Conservation (phyloP, 2,329 filamentous ascomycete species). For the Cadophora gregata region DNA sequence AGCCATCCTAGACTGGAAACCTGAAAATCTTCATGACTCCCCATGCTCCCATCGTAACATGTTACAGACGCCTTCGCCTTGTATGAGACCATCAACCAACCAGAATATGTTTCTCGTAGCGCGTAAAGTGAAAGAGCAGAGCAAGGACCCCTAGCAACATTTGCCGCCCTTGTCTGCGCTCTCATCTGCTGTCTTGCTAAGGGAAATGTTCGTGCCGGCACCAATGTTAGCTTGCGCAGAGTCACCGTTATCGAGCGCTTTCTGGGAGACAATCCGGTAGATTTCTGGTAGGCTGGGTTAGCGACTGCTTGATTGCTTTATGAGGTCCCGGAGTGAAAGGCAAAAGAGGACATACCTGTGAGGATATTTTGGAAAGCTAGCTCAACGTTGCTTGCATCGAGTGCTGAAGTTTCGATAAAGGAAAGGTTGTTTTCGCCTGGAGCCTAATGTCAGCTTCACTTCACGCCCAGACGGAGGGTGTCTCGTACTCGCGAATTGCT, state of each 20-base stretch:
- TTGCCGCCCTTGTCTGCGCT: slow-evolving; percentile 77
- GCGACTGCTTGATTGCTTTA: background rate
- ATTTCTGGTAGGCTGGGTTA: slow-evolving; percentile 71
- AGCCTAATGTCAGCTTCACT: slow-evolving; percentile 40
- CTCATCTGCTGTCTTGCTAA: slow-evolving; percentile 84
- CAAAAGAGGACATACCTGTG: slow-evolving; percentile 71
- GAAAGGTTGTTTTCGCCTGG: slow-evolving; percentile 96
- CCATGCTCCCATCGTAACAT: slow-evolving; percentile 40
- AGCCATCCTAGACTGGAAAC: slow-evolving; percentile 23
- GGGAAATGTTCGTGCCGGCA: slow-evolving; percentile 81
- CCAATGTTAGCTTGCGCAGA: slow-evolving; percentile 79
- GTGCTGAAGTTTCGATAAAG: slow-evolving; percentile 98
- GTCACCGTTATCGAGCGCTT: slow-evolving; percentile 91
- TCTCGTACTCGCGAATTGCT: slow-evolving; percentile 87
- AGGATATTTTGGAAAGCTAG: slow-evolving; percentile 99
- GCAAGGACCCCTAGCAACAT: slow-evolving; percentile 65
- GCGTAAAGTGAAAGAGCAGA: slow-evolving; percentile 28
- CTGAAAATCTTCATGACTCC: slow-evolving; percentile 31
- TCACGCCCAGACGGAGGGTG: slow-evolving; percentile 13
- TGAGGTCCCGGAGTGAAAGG: background rate
- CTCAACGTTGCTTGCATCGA: slow-evolving; percentile 99
- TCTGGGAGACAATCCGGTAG: slow-evolving; percentile 98
- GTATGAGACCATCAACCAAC: slow-evolving; percentile 41
- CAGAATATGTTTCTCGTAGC: slow-evolving; percentile 38
- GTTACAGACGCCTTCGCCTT: slow-evolving; percentile 42